Conservation (phyloP, 345 rosid genomes). For the Trapa bicornis region DNA sequence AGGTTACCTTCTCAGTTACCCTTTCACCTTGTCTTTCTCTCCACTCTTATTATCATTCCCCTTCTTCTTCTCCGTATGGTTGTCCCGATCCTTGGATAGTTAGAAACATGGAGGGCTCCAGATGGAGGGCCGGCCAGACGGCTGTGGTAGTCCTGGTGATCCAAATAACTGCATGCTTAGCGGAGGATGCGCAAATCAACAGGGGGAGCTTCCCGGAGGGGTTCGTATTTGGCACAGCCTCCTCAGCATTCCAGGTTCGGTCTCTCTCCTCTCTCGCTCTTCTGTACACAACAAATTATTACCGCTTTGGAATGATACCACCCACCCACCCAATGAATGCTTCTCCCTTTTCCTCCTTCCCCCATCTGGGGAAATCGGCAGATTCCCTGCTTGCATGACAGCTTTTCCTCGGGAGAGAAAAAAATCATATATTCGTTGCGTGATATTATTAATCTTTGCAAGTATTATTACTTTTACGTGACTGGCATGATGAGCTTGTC, state of each 20-base stretch:
- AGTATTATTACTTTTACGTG: too few species aligned
- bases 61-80: neutral
- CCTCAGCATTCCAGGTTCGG: slow-evolving; percentile 64
- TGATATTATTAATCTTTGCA: too few species aligned
- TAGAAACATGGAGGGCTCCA: neutral
- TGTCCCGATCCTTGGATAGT: neutral
- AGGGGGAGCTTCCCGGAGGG: slow-evolving; percentile 45
- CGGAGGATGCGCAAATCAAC: slow-evolving; percentile 10
- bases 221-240: slow-evolving; percentile 61
- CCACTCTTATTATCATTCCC: neutral
- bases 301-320: too few species aligned
- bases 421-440: too few species aligned
- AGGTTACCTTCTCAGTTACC: neutral
- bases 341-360: too few species aligned
- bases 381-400: too few species aligned
- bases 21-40: neutral
- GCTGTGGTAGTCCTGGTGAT: slow-evolving; percentile 4
- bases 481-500: neutral
- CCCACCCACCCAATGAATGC: too few species aligned
- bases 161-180: slow-evolving; percentile 10
- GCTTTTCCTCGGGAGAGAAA: too few species aligned
- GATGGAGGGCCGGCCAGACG: neutral
- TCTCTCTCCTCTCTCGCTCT: neutral
- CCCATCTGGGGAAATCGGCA: too few species aligned
- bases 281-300: too few species aligned